These are phyloP conservation scores for Myriangium duriaei DNA, from an alignment of 2,329 filamentous ascomycete species.

Conservation along the genomic window DNA sequence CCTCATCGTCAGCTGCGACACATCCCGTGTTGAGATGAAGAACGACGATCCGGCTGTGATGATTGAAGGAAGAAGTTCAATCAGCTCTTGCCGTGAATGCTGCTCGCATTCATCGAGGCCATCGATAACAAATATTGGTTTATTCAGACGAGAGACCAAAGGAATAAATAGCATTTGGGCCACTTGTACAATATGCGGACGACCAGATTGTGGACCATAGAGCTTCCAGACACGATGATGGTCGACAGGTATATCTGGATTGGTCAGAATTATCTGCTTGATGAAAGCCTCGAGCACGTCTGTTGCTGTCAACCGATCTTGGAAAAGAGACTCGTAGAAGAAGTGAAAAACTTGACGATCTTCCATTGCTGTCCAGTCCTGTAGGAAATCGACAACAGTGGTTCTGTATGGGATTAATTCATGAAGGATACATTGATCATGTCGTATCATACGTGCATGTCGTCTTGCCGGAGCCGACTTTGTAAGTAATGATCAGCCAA, in stretches of 20 bases:
- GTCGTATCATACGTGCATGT: background rate
- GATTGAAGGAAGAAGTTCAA: background rate
- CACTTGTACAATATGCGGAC: background rate
- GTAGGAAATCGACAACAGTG: background rate
- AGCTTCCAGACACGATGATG: background rate
- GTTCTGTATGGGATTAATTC: background rate
- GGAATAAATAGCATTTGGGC: background rate
- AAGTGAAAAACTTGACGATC: background rate
- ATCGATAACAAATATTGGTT: slow-evolving; percentile 5
- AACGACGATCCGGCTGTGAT: background rate
- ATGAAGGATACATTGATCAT: no score
- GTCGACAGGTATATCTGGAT: background rate
- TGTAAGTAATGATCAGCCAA: no score
- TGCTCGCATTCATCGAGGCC: slow-evolving; percentile 8
- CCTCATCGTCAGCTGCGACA: background rate
- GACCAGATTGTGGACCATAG: background rate
- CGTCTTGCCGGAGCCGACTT: slow-evolving; percentile 5
- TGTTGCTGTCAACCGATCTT: background rate
- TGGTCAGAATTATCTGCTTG: background rate
- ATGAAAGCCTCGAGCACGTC: slow-evolving; percentile 1
- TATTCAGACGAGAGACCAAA: background rate
- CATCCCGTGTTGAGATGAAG: background rate
- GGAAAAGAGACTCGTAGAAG: background rate
- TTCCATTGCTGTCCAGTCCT: background rate
- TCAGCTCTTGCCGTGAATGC: background rate